These are phyloP conservation scores for Acanthamoeba triangularis DNA, from an alignment of 208 protist species.

Conservation along the genomic window DNA sequence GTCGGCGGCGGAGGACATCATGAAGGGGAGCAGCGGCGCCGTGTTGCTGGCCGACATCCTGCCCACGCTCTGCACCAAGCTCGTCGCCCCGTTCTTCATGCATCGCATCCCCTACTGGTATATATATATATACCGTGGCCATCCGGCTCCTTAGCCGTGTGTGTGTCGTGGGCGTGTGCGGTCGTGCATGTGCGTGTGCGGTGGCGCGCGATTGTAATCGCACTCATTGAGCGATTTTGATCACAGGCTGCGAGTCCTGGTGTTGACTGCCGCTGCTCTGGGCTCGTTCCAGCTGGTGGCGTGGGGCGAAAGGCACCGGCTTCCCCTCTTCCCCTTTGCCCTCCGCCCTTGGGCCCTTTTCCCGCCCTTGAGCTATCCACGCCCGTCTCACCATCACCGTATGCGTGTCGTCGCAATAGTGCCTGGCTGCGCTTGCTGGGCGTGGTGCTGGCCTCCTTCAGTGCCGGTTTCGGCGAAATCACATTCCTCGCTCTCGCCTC, in stretches of 20 bases:
- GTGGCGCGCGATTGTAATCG: no score
- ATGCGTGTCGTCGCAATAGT: neutral
- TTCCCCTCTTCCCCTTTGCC: neutral
- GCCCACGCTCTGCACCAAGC: constrained; percentile 72
- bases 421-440: constrained; percentile 4
- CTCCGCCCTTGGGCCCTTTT: neutral
- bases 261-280: neutral
- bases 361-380: neutral
- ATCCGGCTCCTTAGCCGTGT: no score
- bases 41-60: constrained; percentile 81
- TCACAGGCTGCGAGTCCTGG: neutral
- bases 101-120: constrained; percentile 56
- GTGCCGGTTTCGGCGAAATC: constrained; percentile 75
- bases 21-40: constrained; percentile 49
- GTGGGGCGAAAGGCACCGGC: neutral
- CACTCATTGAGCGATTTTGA: neutral
- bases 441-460: constrained; percentile 67
- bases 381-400: neutral
- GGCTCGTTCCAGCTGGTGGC: constrained; percentile 25
- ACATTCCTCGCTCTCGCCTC: constrained; percentile 76
- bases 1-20: constrained; percentile 72
- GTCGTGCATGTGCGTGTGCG: neutral
- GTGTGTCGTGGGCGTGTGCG: neutral
- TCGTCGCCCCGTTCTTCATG: constrained; percentile 82
- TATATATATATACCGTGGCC: no score